These are phyloP conservation scores for Yarrowia sp. DNA, from an alignment of 805 yeast species.

Conservation along the genomic window DNA sequence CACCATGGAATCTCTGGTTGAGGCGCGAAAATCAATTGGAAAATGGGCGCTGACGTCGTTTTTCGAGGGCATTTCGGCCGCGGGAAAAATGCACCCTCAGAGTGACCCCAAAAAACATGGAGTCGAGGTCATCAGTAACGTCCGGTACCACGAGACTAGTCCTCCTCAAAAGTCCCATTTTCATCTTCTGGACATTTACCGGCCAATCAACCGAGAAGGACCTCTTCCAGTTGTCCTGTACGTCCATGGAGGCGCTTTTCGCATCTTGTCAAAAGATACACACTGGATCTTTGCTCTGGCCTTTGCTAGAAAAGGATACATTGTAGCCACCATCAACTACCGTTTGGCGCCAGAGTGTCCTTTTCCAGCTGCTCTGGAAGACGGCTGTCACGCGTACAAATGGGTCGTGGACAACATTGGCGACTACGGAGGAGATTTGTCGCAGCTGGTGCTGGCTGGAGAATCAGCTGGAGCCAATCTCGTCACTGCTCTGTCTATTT, in stretches of 20 bases:
- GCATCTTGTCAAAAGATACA: conserved; percentile 8
- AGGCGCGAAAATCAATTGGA: neutral
- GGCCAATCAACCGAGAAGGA: conserved; percentile 9
- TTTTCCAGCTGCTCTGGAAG: conserved; percentile 7
- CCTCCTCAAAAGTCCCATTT: neutral
- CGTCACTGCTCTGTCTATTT: conserved; percentile 2
- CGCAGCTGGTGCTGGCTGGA: neutral
- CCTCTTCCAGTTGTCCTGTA: conserved; percentile 13
- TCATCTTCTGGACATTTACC: conserved; percentile 5
- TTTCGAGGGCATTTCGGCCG: conserved; percentile 10
- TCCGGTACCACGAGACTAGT: neutral
- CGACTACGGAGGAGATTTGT: neutral
- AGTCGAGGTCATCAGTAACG: neutral
- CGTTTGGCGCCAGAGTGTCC: neutral
- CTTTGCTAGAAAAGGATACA: conserved; percentile 12
- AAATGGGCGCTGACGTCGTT: neutral
- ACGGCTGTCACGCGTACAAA: neutral
- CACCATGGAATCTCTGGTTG: neutral
- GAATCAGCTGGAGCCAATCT: conserved; percentile 16
- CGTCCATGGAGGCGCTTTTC: conserved; percentile 1
- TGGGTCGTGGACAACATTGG: conserved; percentile 1
- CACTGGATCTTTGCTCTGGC: conserved; percentile 13
- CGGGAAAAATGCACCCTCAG: conserved; percentile 8
- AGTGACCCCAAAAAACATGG: conserved; percentile 9
- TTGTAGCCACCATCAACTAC: conserved; percentile 17